Evolutionary conservation across 2,329 filamentous ascomycete genomes (phyloP).

Genomic region (Trichoderma koningiopsis): DNA sequence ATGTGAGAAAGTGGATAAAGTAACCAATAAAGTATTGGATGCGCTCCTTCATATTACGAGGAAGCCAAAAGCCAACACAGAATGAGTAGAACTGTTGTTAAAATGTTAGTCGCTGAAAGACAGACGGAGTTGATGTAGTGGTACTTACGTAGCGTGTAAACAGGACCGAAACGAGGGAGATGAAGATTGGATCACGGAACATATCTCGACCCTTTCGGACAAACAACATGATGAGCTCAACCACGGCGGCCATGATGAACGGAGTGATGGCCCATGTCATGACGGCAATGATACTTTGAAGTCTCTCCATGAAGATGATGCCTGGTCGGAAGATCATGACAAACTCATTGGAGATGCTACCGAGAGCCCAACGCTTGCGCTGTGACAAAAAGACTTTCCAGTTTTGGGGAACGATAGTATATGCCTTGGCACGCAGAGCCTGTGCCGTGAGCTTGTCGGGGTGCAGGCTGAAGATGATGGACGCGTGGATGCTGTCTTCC

Average conservation of each 20-base stretch:
- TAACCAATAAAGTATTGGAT: conserved; percentile 44
- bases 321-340: conserved; percentile 50
- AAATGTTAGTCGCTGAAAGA: neutral
- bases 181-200: conserved; percentile 41
- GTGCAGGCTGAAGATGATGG: conserved; percentile 50
- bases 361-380: conserved; percentile 52
- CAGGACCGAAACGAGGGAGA: conserved; percentile 43
- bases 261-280: conserved; percentile 50
- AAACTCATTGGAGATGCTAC: conserved; percentile 52
- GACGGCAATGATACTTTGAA: conserved; percentile 50
- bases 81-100: conserved; percentile 42
- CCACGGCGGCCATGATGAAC: conserved; percentile 47
- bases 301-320: conserved; percentile 46
- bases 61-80: conserved; percentile 47
- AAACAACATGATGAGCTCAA: conserved; percentile 42
- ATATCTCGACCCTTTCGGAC: conserved; percentile 37
- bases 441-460: conserved; percentile 49
- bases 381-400: conserved; percentile 53
- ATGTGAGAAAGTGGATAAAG: conserved; percentile 42
- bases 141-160: conserved; percentile 46
- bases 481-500: conserved; percentile 53
- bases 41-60: conserved; percentile 43
- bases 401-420: conserved; percentile 48
- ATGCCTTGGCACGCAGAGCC: conserved; percentile 50
- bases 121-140: no score